Evolutionary conservation across 164 flowering plant species (phyloP), one percentile per base, ranked within the genome.

Genomic region (Brasenia schreberi): DNA sequence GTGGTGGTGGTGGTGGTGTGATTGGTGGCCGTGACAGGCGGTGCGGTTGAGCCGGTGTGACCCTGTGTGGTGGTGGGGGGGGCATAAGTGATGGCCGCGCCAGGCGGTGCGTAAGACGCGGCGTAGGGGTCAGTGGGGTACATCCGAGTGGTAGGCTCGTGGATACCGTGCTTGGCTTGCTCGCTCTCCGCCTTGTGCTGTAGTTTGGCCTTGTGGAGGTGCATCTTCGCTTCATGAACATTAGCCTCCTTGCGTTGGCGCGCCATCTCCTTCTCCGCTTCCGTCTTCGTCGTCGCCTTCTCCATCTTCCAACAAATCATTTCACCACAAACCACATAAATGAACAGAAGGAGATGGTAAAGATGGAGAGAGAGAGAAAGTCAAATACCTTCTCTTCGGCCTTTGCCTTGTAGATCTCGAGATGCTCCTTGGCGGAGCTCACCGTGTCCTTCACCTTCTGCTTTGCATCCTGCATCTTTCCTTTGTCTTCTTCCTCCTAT

Each of bases 141-240:
- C 52, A 44, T 11, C 10, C 52, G 7, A 44, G 52, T 11, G 52
- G 52, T 44, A 6, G 6, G 52, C 10, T 11, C 52, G 10, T 44
- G 52, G 52, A 44, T 44, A 11, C 52, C 52, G 3, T 72, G 77
- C 71, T 65, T 73, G 3, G 75, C 84, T 5, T 79, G 49, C 60
- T 77, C 73, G 17, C 74, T 80, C 53, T 82, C 77, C 0, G 76
- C 81, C 58, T 72, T 85, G 77, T 80, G 81, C 19, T 73, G 33
- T 0, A 83, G 86, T 61, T 82, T 82, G 9, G 69, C 75, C 45
- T 68, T 70, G 39, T 86, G 86, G 17, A 82, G 58, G 71, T 85
- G 78, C 85, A 78, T 82, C 81, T 86, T 83, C 4, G 96, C 97
- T 71, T 80, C 71, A 1, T 86, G 87, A 52, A 85, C 93, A 68